These are phyloP conservation scores for Cornus florida DNA, from an alignment of 148 eudicot genomes.

Conservation along the genomic window DNA sequence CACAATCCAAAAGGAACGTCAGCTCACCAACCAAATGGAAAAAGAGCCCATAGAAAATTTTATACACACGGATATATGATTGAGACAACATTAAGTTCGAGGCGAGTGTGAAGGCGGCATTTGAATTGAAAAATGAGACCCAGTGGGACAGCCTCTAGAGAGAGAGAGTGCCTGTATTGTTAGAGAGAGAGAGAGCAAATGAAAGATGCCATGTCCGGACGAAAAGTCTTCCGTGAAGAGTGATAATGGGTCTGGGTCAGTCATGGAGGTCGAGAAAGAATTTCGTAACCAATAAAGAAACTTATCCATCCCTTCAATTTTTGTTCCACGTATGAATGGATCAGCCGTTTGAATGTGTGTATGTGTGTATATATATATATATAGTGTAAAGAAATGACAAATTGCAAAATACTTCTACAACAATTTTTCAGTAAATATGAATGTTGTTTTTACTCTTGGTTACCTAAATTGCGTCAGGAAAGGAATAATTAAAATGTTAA, in stretches of 20 bases:
- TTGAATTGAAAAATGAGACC: background rate
- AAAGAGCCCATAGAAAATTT: background rate
- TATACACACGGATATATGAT: background rate
- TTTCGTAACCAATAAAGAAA: too few relatives aligned
- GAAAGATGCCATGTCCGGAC: background rate
- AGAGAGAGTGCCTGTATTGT: background rate
- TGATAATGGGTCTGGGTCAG: background rate
- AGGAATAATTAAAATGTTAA: too few relatives aligned
- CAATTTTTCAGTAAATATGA: too few relatives aligned
- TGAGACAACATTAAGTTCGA: background rate
- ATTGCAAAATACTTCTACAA: too few relatives aligned
- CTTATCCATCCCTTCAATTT: too few relatives aligned
- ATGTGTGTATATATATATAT: too few relatives aligned
- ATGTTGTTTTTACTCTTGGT: too few relatives aligned
- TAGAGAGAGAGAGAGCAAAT: background rate
- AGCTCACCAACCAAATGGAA: background rate
- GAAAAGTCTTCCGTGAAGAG: background rate
- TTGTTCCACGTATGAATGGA: too few relatives aligned
- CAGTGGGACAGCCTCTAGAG: slow-evolving; percentile 1
- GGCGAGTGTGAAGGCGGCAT: slow-evolving; percentile 4
- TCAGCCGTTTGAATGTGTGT: too few relatives aligned
- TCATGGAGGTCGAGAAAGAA: too few relatives aligned
- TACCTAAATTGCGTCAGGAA: too few relatives aligned
- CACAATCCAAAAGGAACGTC: background rate
- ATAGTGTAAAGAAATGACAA: too few relatives aligned